Evolutionary conservation across 192 early-diverging fungal genomes (phyloP).

Genomic region (Backusella tarrabulga): DNA sequence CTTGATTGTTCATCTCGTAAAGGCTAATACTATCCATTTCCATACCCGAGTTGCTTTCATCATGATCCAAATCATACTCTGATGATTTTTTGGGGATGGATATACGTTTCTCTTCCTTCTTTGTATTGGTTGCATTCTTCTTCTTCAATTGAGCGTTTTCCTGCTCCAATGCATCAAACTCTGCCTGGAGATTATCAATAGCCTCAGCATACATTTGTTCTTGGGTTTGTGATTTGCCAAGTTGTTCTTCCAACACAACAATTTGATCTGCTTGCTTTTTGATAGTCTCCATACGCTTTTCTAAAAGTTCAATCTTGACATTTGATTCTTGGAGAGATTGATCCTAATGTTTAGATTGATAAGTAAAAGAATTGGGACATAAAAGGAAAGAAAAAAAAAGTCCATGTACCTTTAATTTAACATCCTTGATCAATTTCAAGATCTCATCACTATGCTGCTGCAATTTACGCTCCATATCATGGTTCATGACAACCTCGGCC

Average conservation of each 20-base stretch:
- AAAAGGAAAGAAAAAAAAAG: neutral
- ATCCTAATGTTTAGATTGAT: conserved; percentile 43
- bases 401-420: conserved; percentile 63
- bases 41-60: neutral
- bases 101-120: conserved; percentile 18
- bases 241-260: conserved; percentile 52
- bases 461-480: conserved; percentile 74
- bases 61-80: conserved; percentile 1
- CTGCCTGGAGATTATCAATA: conserved; percentile 62
- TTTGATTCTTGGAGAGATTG: conserved; percentile 69
- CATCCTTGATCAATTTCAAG: conserved; percentile 71
- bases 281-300: conserved; percentile 68
- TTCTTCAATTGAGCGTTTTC: conserved; percentile 61
- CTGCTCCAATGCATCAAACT: conserved; percentile 63
- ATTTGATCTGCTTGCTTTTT: conserved; percentile 68
- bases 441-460: conserved; percentile 78
- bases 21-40: neutral
- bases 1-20: conserved; percentile 12
- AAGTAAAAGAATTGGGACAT: neutral
- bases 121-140: conserved; percentile 15
- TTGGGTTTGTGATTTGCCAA: conserved; percentile 57
- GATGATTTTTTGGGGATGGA: conserved; percentile 17
- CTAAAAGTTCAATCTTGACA: conserved; percentile 77
- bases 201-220: conserved; percentile 70
- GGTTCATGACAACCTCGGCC: conserved; percentile 74